Conservation (phyloP, 495 filamentous ascomycete species). For the Corynascus novoguineensis region DNA sequence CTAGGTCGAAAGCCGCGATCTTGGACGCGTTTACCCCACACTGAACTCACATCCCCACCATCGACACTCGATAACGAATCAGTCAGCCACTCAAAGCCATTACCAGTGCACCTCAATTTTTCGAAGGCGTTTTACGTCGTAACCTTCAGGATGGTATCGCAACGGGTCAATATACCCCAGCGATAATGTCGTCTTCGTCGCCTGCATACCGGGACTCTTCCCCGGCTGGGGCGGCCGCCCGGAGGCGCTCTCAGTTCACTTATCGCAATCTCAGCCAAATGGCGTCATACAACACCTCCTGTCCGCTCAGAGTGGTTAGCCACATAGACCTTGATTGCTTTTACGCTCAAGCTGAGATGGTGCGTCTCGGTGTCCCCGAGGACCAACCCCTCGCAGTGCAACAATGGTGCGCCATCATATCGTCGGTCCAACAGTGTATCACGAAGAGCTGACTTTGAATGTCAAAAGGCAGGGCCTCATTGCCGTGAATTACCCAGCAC, state of each 20-base stretch:
- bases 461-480: slow-evolving; percentile 65
- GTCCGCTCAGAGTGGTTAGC: slow-evolving; percentile 78
- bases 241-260: slow-evolving; percentile 67
- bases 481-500: slow-evolving; percentile 91
- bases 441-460: not conserved
- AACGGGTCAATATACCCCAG: not conserved
- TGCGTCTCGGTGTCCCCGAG: slow-evolving; percentile 67
- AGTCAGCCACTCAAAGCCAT: not conserved
- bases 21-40: not conserved
- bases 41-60: not conserved
- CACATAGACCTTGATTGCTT: slow-evolving; percentile 97
- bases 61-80: not conserved
- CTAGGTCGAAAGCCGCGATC: not conserved
- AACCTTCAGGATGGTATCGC: slow-evolving; percentile 10
- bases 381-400: slow-evolving; percentile 87
- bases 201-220: slow-evolving; percentile 36
- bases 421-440: not conserved
- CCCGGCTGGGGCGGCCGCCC: slow-evolving; percentile 33
- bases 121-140: not conserved
- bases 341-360: slow-evolving; percentile 95
- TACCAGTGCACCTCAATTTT: not conserved
- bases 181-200: slow-evolving; percentile 27
- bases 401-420: slow-evolving; percentile 52
- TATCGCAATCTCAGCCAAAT: slow-evolving; percentile 76
- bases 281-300: slow-evolving; percentile 59